These are phyloP conservation scores for Mesembryanthemum crystallinum DNA, from an alignment of 148 eudicot genomes.

Conservation along the genomic window DNA sequence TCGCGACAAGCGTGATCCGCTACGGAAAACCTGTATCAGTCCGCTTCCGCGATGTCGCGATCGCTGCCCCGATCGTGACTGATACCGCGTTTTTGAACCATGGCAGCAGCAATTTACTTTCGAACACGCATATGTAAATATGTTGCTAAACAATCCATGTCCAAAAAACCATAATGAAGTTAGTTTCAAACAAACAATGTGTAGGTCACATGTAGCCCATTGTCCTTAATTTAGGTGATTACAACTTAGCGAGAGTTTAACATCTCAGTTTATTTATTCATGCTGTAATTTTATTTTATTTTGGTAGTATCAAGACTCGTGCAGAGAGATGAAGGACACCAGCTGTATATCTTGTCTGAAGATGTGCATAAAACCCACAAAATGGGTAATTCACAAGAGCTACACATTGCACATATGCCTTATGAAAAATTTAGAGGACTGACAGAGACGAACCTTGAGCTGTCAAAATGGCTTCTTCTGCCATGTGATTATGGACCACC, in stretches of 20 bases:
- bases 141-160: no score
- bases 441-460: background rate
- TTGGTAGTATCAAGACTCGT: background rate
- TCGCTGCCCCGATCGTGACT: no score
- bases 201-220: no score
- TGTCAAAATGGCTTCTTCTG: constrained; percentile 16
- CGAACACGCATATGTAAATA: no score
- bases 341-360: background rate
- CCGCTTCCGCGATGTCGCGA: no score
- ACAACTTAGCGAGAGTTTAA: background rate
- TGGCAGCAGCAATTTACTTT: no score
- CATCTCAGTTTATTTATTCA: background rate
- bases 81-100: no score
- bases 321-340: background rate
- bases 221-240: background rate
- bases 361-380: constrained; percentile 15
- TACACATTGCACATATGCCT: constrained; percentile 17
- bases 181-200: no score
- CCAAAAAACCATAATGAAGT: no score
- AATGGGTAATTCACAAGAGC: constrained; percentile 27
- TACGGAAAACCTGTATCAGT: no score
- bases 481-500: constrained; percentile 35
- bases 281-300: background rate
- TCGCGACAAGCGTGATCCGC: no score
- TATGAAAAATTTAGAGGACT: constrained; percentile 6